A percentile compares a stretch with the other conserved stretches of the same genome.
These are phyloP conservation scores for Globisporangium viniferum DNA, from an alignment of 352 stramenopile species.

Conservation along the genomic window DNA sequence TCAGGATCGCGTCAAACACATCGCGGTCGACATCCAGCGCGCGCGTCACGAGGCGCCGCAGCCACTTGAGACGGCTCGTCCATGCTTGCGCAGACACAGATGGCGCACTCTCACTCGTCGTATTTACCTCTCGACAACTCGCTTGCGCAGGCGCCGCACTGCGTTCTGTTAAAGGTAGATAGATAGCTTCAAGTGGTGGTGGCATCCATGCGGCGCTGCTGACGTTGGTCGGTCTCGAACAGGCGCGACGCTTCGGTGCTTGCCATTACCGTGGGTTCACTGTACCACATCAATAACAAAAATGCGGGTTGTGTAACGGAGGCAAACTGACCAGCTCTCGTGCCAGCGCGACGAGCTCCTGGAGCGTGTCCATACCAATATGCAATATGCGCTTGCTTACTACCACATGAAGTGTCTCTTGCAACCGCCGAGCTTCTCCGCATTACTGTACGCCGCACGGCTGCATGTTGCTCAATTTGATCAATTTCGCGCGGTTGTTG, in stretches of 20 bases:
- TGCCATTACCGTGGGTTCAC: not conserved
- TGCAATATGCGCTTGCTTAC: not conserved
- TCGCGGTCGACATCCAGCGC: conserved; percentile 53
- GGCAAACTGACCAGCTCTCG: not conserved
- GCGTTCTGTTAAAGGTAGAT: not conserved
- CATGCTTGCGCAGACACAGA: conserved; percentile 22
- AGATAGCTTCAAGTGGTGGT: not conserved
- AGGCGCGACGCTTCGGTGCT: conserved; percentile 7
- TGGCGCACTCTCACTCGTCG: not conserved
- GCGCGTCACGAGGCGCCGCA: conserved; percentile 58
- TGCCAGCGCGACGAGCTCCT: not conserved
- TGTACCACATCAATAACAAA: not conserved
- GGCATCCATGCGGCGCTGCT: not conserved
- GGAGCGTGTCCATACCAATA: not conserved
- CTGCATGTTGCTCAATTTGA: not conserved
- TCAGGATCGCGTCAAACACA: conserved; percentile 54
- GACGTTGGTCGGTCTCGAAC: not conserved
- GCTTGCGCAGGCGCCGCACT: not conserved
- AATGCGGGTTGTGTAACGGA: not conserved
- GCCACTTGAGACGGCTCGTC: conserved; percentile 54
- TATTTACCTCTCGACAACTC: not conserved
- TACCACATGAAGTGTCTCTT: not conserved
- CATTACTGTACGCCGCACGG: not conserved
- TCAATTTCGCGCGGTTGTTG: too few relatives aligned
- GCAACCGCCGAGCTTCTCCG: not conserved